These are phyloP conservation scores for Strigomonas galati DNA, from an alignment of 208 protist genomes.

Conservation along the genomic window DNA sequence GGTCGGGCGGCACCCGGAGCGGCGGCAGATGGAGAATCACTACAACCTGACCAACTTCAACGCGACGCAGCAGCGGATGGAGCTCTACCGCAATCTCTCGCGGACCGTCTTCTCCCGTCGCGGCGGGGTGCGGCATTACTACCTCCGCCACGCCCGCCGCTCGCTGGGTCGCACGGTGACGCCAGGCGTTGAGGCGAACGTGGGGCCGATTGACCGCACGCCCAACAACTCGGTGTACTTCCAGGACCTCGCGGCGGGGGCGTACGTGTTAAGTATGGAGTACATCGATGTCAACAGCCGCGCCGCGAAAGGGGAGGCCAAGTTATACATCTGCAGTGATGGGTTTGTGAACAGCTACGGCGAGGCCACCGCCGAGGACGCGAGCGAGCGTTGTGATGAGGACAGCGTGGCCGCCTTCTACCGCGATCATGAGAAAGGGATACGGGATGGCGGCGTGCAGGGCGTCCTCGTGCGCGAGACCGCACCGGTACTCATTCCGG, in stretches of 20 bases:
- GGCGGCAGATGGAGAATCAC: neutral
- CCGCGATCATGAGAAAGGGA: conserved; percentile 1
- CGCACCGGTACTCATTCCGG: neutral
- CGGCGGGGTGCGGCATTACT: too few species aligned
- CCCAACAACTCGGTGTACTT: too few species aligned
- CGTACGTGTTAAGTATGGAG: neutral
- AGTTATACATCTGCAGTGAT: conserved; percentile 6
- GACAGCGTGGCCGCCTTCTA: neutral
- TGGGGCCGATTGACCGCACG: too few species aligned
- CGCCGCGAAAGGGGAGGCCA: conserved; percentile 17
- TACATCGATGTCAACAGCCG: conserved; percentile 36
- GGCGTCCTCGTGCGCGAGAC: neutral
- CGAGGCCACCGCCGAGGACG: neutral
- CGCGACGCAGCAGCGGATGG: neutral
- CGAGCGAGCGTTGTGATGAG: neutral
- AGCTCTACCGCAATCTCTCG: too few species aligned
- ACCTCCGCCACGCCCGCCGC: too few species aligned
- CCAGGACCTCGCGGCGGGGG: too few species aligned
- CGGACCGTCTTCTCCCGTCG: too few species aligned
- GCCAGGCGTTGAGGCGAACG: too few species aligned
- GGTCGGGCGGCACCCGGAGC: neutral
- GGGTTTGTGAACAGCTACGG: neutral
- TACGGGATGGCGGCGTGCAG: neutral
- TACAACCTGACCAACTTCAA: neutral
- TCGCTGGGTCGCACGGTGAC: too few species aligned